Conservation (phyloP, 2,329 filamentous ascomycete species). For the Cladosporium sp. region DNA sequence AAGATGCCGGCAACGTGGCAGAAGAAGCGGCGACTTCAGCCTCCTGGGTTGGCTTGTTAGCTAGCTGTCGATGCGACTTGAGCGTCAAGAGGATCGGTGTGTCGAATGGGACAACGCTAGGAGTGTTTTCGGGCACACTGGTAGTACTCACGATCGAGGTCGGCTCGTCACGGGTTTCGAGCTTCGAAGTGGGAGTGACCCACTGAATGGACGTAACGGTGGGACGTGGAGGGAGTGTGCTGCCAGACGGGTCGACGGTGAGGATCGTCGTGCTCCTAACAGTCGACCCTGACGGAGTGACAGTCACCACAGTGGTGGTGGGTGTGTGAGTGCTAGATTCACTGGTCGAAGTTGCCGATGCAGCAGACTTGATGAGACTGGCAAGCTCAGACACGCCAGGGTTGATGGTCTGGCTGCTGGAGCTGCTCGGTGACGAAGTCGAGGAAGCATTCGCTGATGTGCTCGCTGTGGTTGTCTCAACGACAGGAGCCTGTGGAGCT, state of each 20-base stretch:
- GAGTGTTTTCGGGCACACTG: neutral
- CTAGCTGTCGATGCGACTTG: neutral
- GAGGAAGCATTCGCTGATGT: neutral
- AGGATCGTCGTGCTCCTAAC: constrained; percentile 6
- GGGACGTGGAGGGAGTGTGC: constrained; percentile 10
- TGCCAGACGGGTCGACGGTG: constrained; percentile 10
- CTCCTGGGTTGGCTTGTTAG: neutral
- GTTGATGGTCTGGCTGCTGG: neutral
- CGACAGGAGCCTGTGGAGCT: neutral
- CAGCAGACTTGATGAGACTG: neutral
- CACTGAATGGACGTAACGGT: constrained; percentile 15
- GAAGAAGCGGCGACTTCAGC: neutral
- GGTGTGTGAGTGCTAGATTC: constrained; percentile 16
- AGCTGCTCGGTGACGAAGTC: neutral
- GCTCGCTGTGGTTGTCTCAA: neutral
- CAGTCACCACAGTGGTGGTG: constrained; percentile 15
- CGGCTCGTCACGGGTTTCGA: constrained; percentile 2
- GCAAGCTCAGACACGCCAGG: neutral
- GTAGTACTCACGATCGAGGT: neutral
- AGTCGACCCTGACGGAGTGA: constrained; percentile 1
- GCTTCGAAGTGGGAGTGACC: constrained; percentile 9
- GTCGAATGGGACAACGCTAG: neutral
- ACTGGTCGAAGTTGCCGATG: neutral
- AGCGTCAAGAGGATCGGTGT: neutral
- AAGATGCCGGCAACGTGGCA: neutral